Evolutionary conservation across 1,139 yeast genomes (phyloP).

Genomic region (Taphrina pruni): DNA sequence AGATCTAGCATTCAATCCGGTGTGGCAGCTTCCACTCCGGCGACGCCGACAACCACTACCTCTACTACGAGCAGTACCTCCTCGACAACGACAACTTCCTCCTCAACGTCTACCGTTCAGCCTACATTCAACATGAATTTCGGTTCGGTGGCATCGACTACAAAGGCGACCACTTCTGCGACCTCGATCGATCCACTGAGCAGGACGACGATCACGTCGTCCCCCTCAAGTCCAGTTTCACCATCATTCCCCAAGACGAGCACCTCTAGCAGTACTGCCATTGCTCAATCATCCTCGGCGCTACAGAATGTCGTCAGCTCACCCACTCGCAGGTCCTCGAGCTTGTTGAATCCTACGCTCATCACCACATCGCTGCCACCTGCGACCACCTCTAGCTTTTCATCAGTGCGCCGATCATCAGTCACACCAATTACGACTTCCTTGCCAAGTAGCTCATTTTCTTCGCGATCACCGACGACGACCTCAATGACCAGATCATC

Average conservation of each 20-base stretch:
- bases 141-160: background rate
- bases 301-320: constrained; percentile 6
- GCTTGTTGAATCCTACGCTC: constrained; percentile 14
- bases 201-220: background rate
- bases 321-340: constrained; percentile 9
- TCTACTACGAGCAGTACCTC: background rate
- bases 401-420: constrained; percentile 9
- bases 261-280: constrained; percentile 2
- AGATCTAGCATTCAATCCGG: constrained; percentile 23
- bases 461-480: background rate
- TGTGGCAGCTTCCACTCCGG: constrained; percentile 1
- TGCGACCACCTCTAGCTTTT: constrained; percentile 1
- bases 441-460: background rate
- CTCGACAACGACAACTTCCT: background rate
- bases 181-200: constrained; percentile 2
- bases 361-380: constrained; percentile 14
- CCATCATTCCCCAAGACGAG: background rate
- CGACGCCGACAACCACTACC: constrained; percentile 3
- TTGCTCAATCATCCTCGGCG: background rate
- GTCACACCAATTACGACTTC: background rate
- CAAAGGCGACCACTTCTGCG: constrained; percentile 1
- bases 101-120: background rate
- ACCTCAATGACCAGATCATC: constrained; percentile 5
- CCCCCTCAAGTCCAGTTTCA: constrained; percentile 2
- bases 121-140: background rate